Percentiles rank a stretch among this genome's conserved stretches.
phyloP scores from a whole-genome alignment of 2,329 filamentous ascomycete genomes.

The Colletotrichum kahawae region DNA sequence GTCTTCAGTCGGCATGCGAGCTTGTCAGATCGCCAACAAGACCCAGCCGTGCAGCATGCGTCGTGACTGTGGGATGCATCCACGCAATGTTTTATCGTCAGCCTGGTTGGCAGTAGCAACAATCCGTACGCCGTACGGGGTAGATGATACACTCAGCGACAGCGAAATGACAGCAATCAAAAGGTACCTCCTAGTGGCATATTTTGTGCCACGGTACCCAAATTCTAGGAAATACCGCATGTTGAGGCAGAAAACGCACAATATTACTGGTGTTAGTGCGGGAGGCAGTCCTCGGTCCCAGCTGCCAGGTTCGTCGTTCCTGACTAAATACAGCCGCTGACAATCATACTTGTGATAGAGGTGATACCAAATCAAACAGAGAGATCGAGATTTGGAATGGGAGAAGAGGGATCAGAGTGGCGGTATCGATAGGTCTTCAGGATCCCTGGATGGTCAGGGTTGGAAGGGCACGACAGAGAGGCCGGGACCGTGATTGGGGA shows the following conservation, averaged over 20 bases:
- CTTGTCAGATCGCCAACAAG: neutral
- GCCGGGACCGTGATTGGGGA: neutral
- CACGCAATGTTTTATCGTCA: neutral
- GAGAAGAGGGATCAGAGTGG: neutral
- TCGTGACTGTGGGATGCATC: neutral
- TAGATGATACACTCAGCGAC: neutral
- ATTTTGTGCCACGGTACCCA: neutral
- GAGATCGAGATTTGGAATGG: neutral
- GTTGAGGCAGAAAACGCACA: neutral
- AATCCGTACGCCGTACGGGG: no score
- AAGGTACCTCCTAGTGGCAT: neutral
- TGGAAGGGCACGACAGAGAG: neutral
- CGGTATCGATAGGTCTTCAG: neutral
- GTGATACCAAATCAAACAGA: neutral
- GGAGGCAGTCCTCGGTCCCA: neutral
- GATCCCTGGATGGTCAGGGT: neutral
- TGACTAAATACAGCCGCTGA: neutral
- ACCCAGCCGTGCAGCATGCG: neutral
- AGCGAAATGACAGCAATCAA: slow-evolving; percentile 16
- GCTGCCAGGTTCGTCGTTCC: neutral
- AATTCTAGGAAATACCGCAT: neutral
- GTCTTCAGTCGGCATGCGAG: neutral
- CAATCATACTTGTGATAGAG: neutral
- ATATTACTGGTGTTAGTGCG: neutral
- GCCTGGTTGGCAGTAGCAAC: neutral